Evolutionary conservation across 148 eudicot species (phyloP), one percentile per base, ranked within the genome.

Genomic region (Chenopodium album): DNA sequence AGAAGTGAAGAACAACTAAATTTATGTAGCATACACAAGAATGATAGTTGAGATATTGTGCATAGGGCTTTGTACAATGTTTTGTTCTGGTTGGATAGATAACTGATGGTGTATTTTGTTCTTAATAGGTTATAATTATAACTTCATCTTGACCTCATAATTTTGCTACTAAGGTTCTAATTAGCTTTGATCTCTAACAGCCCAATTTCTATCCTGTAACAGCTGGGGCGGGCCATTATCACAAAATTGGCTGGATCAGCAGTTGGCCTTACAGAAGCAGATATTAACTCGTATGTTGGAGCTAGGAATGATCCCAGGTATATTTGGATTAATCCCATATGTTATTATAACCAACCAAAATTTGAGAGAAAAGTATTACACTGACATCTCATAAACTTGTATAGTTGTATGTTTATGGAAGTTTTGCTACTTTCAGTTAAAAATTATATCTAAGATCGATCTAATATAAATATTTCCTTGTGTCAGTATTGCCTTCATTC

Each of bases 221-320:
- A 96, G 99, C 79, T 96, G 99, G 99, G 99, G 98, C 81, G 99
- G 99, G 67, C 99, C 99, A 76, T 82, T 96, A 79, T 88, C 98
- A 71, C 95, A 96, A 85, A 89, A 88, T 81, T 96, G 99, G 99
- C 79, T 92, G 85, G 89, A 92, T 90, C 91, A 91, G 69, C 99
- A 96, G 85, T 83, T 94, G 78, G 87, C 80, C 65, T 84, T 96
- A 85, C 99, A 96, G 82, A 96, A 91, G 82, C 87, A 88, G 80
- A 94, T 96, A 85, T 85, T 96, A 80, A 84, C 91, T 17, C 91
- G 99, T 78, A 92, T 96, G 98, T 73, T 89, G 82, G 94, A 90
- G 88, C 83, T 96, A 68, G 99, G 98, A 90, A 94, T 96, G 99
- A 92, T 94, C 71, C 99, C 99, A 85, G 99, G 99, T 94, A 89